phyloP scores from a whole-genome alignment of 2,329 filamentous ascomycete species.

The Trichoderma sp. region DNA sequence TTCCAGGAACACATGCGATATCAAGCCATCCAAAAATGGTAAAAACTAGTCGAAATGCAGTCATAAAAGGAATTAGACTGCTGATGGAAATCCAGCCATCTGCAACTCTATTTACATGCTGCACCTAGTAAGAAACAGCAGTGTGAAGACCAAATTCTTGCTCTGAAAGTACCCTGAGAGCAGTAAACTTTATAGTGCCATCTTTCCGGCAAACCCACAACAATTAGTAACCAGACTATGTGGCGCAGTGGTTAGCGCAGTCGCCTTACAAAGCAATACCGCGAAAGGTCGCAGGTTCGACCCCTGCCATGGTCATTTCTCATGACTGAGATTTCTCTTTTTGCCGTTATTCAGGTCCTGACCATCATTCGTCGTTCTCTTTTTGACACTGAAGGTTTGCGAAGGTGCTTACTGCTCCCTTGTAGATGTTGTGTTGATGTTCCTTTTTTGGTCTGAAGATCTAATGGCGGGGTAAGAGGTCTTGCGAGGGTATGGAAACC shows the following conservation, averaged over 20 bases:
- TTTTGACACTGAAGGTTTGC: neutral
- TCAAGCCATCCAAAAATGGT: neutral
- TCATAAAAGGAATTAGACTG: neutral
- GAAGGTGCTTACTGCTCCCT: neutral
- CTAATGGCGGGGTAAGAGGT: neutral
- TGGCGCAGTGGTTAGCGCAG: constrained; percentile 45
- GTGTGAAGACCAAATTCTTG: no score
- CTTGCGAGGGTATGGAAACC: neutral
- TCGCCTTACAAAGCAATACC: constrained; percentile 39
- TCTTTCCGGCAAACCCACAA: neutral
- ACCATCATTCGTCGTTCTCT: neutral
- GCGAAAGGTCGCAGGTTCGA: constrained; percentile 48
- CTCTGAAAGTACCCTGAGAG: no score
- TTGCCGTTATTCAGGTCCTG: neutral
- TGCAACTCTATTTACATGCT: neutral
- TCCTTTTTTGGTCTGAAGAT: neutral
- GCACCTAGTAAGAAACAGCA: neutral
- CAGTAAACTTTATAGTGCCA: neutral
- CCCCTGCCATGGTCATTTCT: constrained; percentile 43
- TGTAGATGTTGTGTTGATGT: neutral
- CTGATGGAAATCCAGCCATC: neutral
- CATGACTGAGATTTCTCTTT: constrained; percentile 15
- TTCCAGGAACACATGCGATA: neutral
- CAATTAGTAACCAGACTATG: constrained; percentile 22
- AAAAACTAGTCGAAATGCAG: neutral